Base-by-base conservation (phyloP, 108 stramenopile genomes). In the Skeletonema menzelii region DNA sequence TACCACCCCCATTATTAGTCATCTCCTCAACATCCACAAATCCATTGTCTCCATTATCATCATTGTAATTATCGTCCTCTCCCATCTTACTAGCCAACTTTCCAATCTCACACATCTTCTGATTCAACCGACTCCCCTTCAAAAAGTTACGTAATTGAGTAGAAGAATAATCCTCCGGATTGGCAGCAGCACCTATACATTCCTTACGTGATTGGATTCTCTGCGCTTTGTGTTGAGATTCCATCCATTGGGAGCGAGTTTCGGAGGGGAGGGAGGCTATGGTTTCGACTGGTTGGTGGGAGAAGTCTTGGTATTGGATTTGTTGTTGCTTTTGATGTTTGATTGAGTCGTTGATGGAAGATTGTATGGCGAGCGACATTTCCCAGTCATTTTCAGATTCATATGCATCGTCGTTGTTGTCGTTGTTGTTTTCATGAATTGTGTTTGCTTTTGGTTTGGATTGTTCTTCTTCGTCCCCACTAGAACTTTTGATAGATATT, bases 141-240 rank as follows among this genome's bases (percentile, higher is more conserved):
- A 98, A 81, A 74, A 98, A 99, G 72, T 97, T 97, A 4, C 86
- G 65, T 35, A 99, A 35, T 65, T 99, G 99, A 27, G 89, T 85
- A 42, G 85, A 66, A 4, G 97, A 98, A 80, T 96, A 97, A 42
- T 79, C 72, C 3, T 82, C 79, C 5, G 97, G 95, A 72, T 98
- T 79, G 34, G 89, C 91, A 2, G 99, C 97, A 1, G 94, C 97
- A 1, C 86, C 84, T 79, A 99, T 97, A 64, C 91, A 98, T 79
- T 96, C 95, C 20, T 84, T 70, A 3, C 99, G 91, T 47, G 86
- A 86, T 47, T 87, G 77, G 65, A 97, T 79, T 31, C 97, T 87
- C 49, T 97, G 94, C 11, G 85, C 67, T 19, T 84, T 83, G 56
- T 49, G 70, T 65, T 80, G 79, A 32, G 79, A 73, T 28, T 80